phyloP scores from a whole-genome alignment of 2,329 filamentous ascomycete genomes.

The Lasiodiplodia hormozganensis region DNA sequence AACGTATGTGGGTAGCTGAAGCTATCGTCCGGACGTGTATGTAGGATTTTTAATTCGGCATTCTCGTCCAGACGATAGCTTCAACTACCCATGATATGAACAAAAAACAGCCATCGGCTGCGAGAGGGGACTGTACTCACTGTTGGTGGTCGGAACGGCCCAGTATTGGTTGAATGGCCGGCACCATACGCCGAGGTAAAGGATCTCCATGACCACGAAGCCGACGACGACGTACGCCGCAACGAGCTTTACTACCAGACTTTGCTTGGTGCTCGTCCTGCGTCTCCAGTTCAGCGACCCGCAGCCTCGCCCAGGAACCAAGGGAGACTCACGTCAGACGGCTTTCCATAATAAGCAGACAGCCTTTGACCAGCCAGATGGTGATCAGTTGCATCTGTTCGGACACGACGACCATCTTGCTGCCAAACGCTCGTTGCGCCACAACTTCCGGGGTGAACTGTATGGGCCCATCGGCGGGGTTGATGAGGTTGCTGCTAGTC shows the following conservation, averaged over 20 bases:
- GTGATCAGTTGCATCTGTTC: conserved; percentile 61
- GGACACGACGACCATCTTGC: conserved; percentile 61
- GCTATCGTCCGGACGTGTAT: too few species aligned
- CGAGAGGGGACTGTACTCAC: neutral
- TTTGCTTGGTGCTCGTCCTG: conserved; percentile 38
- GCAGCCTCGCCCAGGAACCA: neutral
- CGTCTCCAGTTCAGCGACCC: conserved; percentile 36
- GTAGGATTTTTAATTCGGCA: too few species aligned
- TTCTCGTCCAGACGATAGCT: too few species aligned
- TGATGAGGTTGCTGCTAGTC: conserved; percentile 46
- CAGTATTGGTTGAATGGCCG: conserved; percentile 61
- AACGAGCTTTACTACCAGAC: conserved; percentile 52
- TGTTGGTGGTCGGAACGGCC: conserved; percentile 53
- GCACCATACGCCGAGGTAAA: conserved; percentile 63
- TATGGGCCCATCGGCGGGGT: conserved; percentile 41
- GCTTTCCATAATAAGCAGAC: conserved; percentile 61
- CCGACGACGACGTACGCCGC: conserved; percentile 53
- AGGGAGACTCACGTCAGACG: conserved; percentile 52
- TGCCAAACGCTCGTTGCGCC: conserved; percentile 56
- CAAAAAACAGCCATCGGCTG: too few species aligned
- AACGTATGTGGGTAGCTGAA: too few species aligned
- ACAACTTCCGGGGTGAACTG: conserved; percentile 47
- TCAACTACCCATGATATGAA: too few species aligned
- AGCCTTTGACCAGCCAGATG: conserved; percentile 61
- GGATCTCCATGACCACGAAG: conserved; percentile 58